Percentiles rank a stretch among this genome's conserved stretches.
These are phyloP conservation scores for Gonium pectorale DNA, from an alignment of 139 green algal species.

Conservation along the genomic window DNA sequence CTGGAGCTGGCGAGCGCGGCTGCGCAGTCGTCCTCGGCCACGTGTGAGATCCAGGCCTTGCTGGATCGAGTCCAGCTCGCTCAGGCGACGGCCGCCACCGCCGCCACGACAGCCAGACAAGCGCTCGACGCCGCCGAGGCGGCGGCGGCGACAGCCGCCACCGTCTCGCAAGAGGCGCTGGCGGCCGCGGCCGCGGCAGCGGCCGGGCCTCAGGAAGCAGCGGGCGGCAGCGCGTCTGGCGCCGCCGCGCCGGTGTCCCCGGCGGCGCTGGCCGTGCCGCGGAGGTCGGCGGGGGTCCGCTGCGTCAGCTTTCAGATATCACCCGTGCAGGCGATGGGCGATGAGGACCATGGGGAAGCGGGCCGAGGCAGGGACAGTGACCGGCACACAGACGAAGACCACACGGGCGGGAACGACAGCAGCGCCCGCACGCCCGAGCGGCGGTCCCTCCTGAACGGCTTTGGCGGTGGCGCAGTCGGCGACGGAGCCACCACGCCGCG, in stretches of 20 bases:
- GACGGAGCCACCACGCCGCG: neutral
- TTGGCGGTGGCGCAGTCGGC: neutral
- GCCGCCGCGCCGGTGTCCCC: neutral
- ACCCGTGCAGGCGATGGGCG: neutral
- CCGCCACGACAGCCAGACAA: neutral
- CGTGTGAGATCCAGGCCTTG: neutral
- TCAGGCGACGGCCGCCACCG: neutral
- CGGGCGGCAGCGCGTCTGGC: neutral
- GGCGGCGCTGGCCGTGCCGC: neutral
- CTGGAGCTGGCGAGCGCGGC: neutral
- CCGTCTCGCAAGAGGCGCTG: too few species aligned
- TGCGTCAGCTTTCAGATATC: too few species aligned
- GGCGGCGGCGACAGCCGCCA: neutral
- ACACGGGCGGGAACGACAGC: too few species aligned
- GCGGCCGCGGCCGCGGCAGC: neutral
- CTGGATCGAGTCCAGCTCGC: neutral
- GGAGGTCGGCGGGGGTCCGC: neutral
- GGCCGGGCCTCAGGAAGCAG: too few species aligned
- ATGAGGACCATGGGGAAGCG: neutral
- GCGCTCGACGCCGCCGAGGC: neutral
- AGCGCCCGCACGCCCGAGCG: too few species aligned
- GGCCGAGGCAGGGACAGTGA: too few species aligned
- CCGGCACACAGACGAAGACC: too few species aligned
- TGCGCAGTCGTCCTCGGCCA: neutral
- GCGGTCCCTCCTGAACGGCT: too few species aligned